Conservation (phyloP, 441 rosid genomes). For the Arabidopsis lyrata region DNA sequence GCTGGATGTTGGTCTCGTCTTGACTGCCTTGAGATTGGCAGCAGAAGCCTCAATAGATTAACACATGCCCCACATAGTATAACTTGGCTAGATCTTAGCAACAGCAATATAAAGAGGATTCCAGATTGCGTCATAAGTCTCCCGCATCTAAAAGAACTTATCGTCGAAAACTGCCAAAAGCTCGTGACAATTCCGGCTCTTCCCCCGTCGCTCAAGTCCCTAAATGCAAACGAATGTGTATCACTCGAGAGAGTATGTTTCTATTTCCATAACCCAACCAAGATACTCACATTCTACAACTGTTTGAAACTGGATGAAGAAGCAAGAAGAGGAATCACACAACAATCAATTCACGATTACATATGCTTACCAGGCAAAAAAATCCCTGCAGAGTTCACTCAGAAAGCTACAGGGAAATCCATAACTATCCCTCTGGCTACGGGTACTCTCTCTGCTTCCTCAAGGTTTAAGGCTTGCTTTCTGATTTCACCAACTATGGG, state of each 20-base stretch:
- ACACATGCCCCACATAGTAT: background rate
- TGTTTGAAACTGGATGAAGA: conserved; percentile 12
- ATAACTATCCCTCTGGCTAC: conserved; percentile 2
- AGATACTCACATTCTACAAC: background rate
- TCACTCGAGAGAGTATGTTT: background rate
- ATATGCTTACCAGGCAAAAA: background rate
- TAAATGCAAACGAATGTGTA: background rate
- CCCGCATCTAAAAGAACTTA: background rate
- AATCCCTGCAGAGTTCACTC: conserved; percentile 9
- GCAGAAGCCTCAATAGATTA: background rate
- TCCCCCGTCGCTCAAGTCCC: background rate
- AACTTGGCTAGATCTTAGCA: background rate
- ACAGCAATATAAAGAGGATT: background rate
- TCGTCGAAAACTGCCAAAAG: background rate
- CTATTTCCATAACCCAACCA: background rate
- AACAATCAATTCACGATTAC: accelerated
- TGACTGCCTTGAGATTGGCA: background rate
- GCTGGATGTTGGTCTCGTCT: background rate
- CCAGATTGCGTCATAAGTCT: conserved; percentile 14
- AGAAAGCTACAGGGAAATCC: background rate
- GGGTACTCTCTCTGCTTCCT: background rate
- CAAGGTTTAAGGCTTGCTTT: background rate
- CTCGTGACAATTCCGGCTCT: background rate
- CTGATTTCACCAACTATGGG: background rate
- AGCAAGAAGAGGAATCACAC: background rate